Conservation (phyloP, 1,284 basidiomycete species). For the Ceratobasidium sp. region DNA sequence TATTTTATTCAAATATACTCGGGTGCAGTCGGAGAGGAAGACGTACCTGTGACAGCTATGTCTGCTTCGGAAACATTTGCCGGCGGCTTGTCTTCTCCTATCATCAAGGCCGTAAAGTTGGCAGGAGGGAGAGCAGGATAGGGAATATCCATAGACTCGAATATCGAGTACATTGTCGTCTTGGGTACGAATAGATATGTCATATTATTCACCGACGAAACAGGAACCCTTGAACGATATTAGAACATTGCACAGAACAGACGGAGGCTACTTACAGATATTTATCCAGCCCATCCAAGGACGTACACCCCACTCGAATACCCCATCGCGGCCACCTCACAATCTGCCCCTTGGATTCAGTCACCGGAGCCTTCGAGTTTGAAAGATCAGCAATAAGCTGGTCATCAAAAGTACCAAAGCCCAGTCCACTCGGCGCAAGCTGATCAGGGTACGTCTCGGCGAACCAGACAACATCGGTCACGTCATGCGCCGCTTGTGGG, state of each 20-base stretch:
- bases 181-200: conserved; percentile 41
- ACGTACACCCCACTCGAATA: conserved; percentile 28
- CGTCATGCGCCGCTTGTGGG: conserved; percentile 25
- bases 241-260: background rate
- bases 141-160: conserved; percentile 37
- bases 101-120: conserved; percentile 31
- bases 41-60: conserved; percentile 26
- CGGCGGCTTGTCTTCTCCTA: conserved; percentile 13
- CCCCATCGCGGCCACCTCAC: conserved; percentile 39
- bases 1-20: background rate
- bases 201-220: conserved; percentile 30
- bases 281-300: conserved; percentile 11
- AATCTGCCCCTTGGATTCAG: conserved; percentile 15
- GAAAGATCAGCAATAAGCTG: background rate
- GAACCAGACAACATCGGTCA: conserved; percentile 26
- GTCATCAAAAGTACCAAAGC: conserved; percentile 40
- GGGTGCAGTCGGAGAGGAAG: background rate
- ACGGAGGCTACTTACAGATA: conserved; percentile 26
- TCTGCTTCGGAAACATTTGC: conserved; percentile 33
- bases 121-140: conserved; percentile 11
- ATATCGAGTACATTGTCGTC: conserved; percentile 29
- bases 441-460: conserved; percentile 41
- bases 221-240: conserved; percentile 8
- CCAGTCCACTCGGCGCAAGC: conserved; percentile 13
- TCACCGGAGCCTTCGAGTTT: background rate